Conservation (phyloP, 441 rosid genomes). For the Euphorbia corollata region DNA sequence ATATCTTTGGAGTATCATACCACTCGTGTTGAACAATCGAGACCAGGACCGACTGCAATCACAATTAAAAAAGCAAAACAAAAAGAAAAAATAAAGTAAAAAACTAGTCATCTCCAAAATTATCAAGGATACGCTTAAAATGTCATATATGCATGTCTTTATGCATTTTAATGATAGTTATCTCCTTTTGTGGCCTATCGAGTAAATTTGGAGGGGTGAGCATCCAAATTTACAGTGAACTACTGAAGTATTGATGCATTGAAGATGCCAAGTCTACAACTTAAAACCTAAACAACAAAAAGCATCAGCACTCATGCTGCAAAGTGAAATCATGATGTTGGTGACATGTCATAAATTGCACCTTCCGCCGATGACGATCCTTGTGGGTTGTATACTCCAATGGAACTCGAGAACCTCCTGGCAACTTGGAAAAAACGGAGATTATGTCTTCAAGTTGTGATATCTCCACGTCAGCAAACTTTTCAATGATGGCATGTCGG, state of each 20-base stretch:
- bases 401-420: constrained; percentile 83
- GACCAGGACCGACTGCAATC: constrained; percentile 75
- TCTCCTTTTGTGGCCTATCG: not conserved
- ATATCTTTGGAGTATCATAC: constrained; percentile 89
- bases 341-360: constrained; percentile 19
- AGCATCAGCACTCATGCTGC: not conserved
- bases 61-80: not conserved
- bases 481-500: constrained; percentile 91
- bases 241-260: not conserved
- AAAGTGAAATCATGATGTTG: not conserved
- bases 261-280: not conserved
- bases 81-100: not conserved
- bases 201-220: not conserved
- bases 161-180: not conserved
- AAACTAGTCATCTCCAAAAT: not conserved
- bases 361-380: constrained; percentile 96
- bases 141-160: not conserved
- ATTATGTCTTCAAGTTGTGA: constrained; percentile 63
- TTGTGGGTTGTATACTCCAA: constrained; percentile 72
- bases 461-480: constrained; percentile 79
- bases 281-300: not conserved
- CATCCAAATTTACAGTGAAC: not conserved
- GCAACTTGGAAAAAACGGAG: constrained; percentile 58
- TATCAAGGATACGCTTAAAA: not conserved
- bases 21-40: constrained; percentile 94